A percentile compares a stretch with the other conserved stretches of the same genome.
phyloP scores from a whole-genome alignment of 148 eudicot genomes.

The Beta vulgaris region DNA sequence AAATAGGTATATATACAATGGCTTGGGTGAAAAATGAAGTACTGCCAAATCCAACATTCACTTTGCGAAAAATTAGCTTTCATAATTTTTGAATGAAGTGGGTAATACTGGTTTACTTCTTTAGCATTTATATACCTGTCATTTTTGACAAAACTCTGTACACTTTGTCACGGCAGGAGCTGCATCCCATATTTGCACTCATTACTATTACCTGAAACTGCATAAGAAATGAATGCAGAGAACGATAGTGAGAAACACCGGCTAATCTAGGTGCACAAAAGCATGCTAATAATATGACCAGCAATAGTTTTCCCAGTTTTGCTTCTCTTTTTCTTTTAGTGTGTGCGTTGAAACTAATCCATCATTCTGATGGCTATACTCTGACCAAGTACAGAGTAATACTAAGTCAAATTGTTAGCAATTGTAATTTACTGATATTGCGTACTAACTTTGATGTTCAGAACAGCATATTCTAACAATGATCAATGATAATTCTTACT shows the following conservation, averaged over 20 bases:
- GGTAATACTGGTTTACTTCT: no score
- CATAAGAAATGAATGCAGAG: background rate
- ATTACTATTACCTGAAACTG: constrained; percentile 61
- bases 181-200: constrained; percentile 46
- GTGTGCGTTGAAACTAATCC: no score
- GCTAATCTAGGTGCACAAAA: background rate
- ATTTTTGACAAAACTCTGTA: constrained; percentile 41
- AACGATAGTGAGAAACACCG: background rate
- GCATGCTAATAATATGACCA: no score
- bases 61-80: background rate
- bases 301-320: no score
- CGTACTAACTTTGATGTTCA: background rate
- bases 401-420: background rate
- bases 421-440: background rate
- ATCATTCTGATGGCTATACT: no score
- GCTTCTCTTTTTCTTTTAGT: no score
- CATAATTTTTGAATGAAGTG: no score
- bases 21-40: no score
- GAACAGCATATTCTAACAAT: background rate
- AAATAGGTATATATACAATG: no score
- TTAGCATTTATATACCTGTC: no score
- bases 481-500: background rate
- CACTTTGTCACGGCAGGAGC: constrained; percentile 41
- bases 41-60: background rate
- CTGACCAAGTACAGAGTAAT: background rate